Evolutionary conservation across 2,329 filamentous ascomycete genomes (phyloP).

Genomic region (Ascochyta clinopodiicola): DNA sequence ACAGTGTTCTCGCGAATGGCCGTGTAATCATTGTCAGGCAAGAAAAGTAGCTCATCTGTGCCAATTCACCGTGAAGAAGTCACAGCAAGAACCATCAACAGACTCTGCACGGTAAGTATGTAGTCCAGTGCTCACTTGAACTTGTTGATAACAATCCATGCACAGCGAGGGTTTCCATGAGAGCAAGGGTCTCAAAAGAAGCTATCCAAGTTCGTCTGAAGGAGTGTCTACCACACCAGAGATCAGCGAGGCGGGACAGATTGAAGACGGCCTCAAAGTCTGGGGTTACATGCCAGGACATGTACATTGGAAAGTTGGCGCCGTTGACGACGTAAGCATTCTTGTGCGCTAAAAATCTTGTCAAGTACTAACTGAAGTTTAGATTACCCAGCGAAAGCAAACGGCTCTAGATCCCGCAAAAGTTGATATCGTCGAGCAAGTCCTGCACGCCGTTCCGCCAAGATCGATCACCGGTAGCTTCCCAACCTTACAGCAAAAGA

Average conservation of each 20-base stretch:
- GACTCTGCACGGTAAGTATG: slow-evolving; percentile 29
- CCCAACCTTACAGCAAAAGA: background rate
- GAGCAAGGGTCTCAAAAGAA: slow-evolving; percentile 31
- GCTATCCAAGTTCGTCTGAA: slow-evolving; percentile 13
- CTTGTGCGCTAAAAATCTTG: no score
- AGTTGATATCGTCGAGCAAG: slow-evolving; percentile 43
- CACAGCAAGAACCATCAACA: slow-evolving; percentile 26
- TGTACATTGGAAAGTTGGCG: slow-evolving; percentile 39
- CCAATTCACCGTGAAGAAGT: slow-evolving; percentile 51
- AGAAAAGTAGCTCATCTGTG: slow-evolving; percentile 58
- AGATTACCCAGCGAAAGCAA: slow-evolving; percentile 15
- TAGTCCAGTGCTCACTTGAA: background rate
- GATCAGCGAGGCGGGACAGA: slow-evolving; percentile 16
- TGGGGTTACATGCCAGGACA: slow-evolving; percentile 49
- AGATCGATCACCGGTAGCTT: slow-evolving; percentile 38
- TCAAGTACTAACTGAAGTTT: background rate
- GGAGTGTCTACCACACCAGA: slow-evolving; percentile 10
- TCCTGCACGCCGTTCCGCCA: slow-evolving; percentile 41
- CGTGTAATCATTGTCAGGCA: slow-evolving; percentile 58
- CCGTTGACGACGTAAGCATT: slow-evolving; percentile 24
- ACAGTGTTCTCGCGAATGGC: slow-evolving; percentile 59
- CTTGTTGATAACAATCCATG: slow-evolving; percentile 4
- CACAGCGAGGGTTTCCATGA: slow-evolving; percentile 25
- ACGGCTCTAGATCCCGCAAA: slow-evolving; percentile 20
- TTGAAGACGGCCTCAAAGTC: slow-evolving; percentile 38